Evolutionary conservation across 192 early-diverging fungal species (phyloP), one percentile per base, ranked within the genome.

Genomic region (Backusella australiensis): DNA sequence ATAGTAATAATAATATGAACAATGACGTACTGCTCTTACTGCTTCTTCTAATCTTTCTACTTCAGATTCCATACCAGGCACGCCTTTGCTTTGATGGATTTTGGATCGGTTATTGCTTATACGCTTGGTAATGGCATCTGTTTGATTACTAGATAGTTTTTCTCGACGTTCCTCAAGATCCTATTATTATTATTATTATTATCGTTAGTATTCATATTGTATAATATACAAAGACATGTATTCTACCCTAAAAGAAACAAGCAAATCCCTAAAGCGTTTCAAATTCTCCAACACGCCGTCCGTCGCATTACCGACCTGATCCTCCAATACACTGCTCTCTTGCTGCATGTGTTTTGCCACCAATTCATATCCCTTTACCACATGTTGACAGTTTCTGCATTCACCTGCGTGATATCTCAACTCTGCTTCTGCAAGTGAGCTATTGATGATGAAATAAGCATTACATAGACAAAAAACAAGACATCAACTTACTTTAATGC

Each of bases 231-330:
- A 19, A 19, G 1, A 53, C 9, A n/a, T n/a, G 5, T n/a, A n/a
- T 39, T 69, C 44, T 80, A 88, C 88, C 46, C 80, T 81, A 52
- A 86, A 82, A 6, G 90, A 88, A 15, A 89, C 84, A 26, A 93
- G 76, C 12, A 93, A 72, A 70, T 93, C 91, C n/a, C 91, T 86
- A 66, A 90, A 86, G 38, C 85, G 77, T 69, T 92, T 93, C 44
- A 93, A 56, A 81, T 78, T 85, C 67, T 93, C 91, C 5, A 92
- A 77, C 63, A 91, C 80, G 0, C 81, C 86, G 53, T 86, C 86
- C 9, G 83, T 82, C 67, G 81, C 77, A 34, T n/a, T 23, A 19
- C 52, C 29, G 29, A 77, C 66, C 63, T 81, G 76, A 19, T 87
- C 75, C 23, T 87, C 84, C 69, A 85, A 74, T 12, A 89, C 67